Evolutionary conservation across 441 rosid species (phyloP).

Genomic region (Manihot esculenta): DNA sequence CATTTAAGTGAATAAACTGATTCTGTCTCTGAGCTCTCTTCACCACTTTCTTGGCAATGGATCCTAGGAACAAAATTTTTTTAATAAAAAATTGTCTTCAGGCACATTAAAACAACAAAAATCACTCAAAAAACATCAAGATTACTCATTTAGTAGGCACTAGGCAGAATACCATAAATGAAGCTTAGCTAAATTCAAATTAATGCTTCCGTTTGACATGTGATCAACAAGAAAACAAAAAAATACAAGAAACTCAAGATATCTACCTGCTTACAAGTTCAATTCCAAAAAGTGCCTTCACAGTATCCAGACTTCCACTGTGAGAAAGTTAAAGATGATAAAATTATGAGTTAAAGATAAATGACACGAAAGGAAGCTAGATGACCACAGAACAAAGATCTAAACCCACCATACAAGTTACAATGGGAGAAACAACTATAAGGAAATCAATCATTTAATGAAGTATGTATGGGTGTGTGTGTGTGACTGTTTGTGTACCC

Average conservation of each 20-base stretch:
- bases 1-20: constrained; percentile 82
- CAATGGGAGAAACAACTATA: not conserved
- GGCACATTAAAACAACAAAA: not conserved
- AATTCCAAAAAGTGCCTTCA: constrained; percentile 75
- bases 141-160: no score
- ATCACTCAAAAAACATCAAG: constrained; percentile 2
- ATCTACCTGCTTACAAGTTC: constrained; percentile 80
- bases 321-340: constrained; percentile 9
- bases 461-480: no score
- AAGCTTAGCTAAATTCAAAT: not conserved
- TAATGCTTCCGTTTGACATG: constrained; percentile 1
- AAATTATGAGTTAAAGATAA: not conserved
- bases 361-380: not conserved
- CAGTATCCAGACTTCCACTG: constrained; percentile 64
- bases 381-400: constrained; percentile 5
- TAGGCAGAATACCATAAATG: not conserved
- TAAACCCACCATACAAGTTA: not conserved
- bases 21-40: constrained; percentile 87
- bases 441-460: not conserved
- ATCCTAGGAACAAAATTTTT: constrained; percentile 41
- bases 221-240: not conserved
- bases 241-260: constrained; percentile 4
- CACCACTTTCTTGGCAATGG: constrained; percentile 90
- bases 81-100: not conserved
- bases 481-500: no score